Percentiles rank a stretch among this genome's conserved stretches.
Evolutionary conservation across 1,284 basidiomycete species (phyloP).

Genomic region (Sutorius eximius): DNA sequence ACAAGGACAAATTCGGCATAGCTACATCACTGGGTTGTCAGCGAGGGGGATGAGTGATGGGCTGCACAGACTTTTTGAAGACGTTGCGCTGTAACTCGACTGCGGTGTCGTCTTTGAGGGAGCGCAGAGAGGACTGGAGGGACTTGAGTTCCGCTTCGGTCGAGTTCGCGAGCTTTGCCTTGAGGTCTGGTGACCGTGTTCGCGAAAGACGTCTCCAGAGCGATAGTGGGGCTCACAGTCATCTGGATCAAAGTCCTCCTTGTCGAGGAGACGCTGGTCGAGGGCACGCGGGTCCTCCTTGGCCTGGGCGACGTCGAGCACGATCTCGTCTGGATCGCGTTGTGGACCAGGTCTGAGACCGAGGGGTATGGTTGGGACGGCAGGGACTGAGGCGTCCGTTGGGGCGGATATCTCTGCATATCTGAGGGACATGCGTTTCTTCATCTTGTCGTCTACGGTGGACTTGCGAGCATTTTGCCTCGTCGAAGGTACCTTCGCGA

Average conservation of each 20-base stretch:
- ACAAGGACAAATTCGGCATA: constrained; percentile 96
- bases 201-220: background rate
- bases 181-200: constrained; percentile 52
- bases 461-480: constrained; percentile 56
- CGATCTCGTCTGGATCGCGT: constrained; percentile 45
- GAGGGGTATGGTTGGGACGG: constrained; percentile 60
- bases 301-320: constrained; percentile 40
- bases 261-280: constrained; percentile 65
- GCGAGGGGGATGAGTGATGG: background rate
- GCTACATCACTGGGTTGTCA: constrained; percentile 43
- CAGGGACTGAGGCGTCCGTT: constrained; percentile 50
- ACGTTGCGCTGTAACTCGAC: constrained; percentile 80
- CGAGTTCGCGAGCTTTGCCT: constrained; percentile 74
- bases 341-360: constrained; percentile 35
- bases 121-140: constrained; percentile 68
- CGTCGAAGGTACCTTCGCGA: constrained; percentile 38
- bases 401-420: constrained; percentile 80
- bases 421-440: constrained; percentile 89
- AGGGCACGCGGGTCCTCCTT: constrained; percentile 45
- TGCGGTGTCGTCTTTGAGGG: constrained; percentile 64
- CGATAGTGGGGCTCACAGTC: constrained; percentile 54
- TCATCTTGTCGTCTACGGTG: constrained; percentile 88
- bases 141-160: constrained; percentile 76
- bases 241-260: constrained; percentile 79
- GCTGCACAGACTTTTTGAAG: constrained; percentile 76